phyloP scores from a whole-genome alignment of 768 basidiomycete species.

The Rhizopogon vinicolor region DNA sequence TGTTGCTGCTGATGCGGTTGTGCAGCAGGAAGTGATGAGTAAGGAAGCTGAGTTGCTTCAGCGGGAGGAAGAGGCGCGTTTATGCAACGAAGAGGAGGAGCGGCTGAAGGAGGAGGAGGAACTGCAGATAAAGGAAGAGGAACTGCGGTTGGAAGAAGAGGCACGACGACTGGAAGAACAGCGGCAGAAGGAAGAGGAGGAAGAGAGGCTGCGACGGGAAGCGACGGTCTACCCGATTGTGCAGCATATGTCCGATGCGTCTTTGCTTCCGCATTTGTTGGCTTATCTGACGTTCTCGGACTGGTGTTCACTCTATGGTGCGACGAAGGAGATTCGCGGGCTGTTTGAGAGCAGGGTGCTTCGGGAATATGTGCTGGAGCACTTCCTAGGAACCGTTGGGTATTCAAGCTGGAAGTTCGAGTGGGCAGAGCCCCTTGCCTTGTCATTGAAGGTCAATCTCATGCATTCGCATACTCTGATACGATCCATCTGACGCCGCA shows the following conservation, averaged over 20 bases:
- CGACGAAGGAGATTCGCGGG: conserved; percentile 50
- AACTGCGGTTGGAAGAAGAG: not conserved
- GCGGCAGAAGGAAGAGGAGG: conserved; percentile 5
- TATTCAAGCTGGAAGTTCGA: conserved; percentile 60
- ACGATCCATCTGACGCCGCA: conserved; percentile 5
- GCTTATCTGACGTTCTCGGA: conserved; percentile 65
- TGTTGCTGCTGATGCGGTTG: conserved; percentile 26
- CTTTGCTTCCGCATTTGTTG: conserved; percentile 52
- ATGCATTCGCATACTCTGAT: not conserved
- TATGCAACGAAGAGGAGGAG: not conserved
- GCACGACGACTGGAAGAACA: not conserved
- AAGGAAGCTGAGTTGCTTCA: conserved; percentile 19
- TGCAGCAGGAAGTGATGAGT: conserved; percentile 15
- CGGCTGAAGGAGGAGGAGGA: not conserved
- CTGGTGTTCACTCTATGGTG: conserved; percentile 55
- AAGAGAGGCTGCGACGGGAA: too few relatives aligned
- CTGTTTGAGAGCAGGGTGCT: conserved; percentile 47
- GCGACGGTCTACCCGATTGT: conserved; percentile 44
- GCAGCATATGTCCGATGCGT: conserved; percentile 49
- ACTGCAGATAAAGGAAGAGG: not conserved
- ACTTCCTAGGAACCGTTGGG: conserved; percentile 67
- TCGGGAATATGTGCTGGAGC: conserved; percentile 62
- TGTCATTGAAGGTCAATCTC: conserved; percentile 56
- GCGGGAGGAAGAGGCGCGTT: conserved; percentile 2
- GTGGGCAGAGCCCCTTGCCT: conserved; percentile 53